Evolutionary conservation across 768 basidiomycete species (phyloP), one percentile per base, ranked within the genome.

Genomic region (Suillus discolor): DNA sequence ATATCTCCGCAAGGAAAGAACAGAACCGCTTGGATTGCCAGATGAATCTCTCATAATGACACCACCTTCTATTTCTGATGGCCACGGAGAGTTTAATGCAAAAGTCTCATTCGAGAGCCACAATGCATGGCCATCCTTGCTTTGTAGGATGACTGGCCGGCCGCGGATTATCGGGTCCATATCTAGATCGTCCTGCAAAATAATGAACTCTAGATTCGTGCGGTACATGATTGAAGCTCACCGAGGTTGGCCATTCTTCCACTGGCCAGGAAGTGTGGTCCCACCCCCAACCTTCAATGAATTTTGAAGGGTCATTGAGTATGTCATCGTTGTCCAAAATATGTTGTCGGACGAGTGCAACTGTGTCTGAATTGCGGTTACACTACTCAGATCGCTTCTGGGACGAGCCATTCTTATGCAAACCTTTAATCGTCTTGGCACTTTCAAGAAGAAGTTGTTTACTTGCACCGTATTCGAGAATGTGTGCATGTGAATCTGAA

Each of bases 111-210:
- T 79, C 5, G 93, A 94, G 15, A 94, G 87, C 96, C 96, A 97
- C 7, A 93, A 80, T 0, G 93, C 94, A 77, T 97, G 96, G 7
- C 89, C 89, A 75, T 97, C 96, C 66, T 96, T 92, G 73, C 93
- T 88, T 68, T 91, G 89, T 20, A 97, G 81, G 18, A 92, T 80
- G 47, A 97, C 87, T 0, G 88, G 89, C 16, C 92, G 84, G 25
- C 87, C 89, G 54, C 79, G 78, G 23, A 96, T 81, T 6, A 92
- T 70, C 6, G 87, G 85, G 65, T 94, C 92, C 1, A 78, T 77
- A 38, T 95, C 92, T 3, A 96, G 79, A 72, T 91, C 90, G 9
- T 79, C 84, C 93, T 94, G 59, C 44, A 59, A 20, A 67, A 54
- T 57, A 55, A 61, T 23, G 28, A 44, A 42, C 55, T 54, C 62